phyloP scores from a whole-genome alignment of 805 yeast genomes.

The Hanseniaspora lachancei region DNA sequence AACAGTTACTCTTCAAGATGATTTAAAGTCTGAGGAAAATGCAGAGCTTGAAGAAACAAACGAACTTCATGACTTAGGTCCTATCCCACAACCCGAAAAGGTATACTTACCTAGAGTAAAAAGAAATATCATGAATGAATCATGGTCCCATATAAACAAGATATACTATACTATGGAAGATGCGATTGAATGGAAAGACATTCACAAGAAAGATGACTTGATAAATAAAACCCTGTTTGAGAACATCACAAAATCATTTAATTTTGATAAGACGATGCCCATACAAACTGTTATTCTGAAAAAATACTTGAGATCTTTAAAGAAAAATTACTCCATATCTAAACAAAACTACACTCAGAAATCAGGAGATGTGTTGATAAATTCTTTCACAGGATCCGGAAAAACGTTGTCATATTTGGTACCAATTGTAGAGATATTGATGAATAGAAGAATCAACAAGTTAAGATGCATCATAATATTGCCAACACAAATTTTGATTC shows the following conservation, averaged over 20 bases:
- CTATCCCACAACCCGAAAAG: slow-evolving; percentile 69
- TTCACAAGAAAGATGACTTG: slow-evolving; percentile 11
- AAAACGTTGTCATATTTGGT: slow-evolving; percentile 80
- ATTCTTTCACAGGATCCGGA: slow-evolving; percentile 94
- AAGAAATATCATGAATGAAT: slow-evolving; percentile 22
- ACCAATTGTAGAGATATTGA: slow-evolving; percentile 64
- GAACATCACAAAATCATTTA: slow-evolving; percentile 25
- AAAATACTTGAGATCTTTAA: slow-evolving; percentile 21
- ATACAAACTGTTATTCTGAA: slow-evolving; percentile 25
- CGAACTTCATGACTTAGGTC: slow-evolving; percentile 39
- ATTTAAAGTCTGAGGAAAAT: slow-evolving; percentile 12
- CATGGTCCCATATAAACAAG: slow-evolving; percentile 24
- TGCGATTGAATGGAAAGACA: slow-evolving; percentile 18
- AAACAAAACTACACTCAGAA: slow-evolving; percentile 37
- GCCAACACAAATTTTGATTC: slow-evolving; percentile 79
- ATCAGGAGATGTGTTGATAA: slow-evolving; percentile 68
- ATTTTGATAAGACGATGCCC: slow-evolving; percentile 22
- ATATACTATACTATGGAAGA: slow-evolving; percentile 17
- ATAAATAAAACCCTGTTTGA: slow-evolving; percentile 17
- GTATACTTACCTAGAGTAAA: slow-evolving; percentile 25
- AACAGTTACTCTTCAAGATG: slow-evolving; percentile 27
- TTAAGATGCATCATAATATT: slow-evolving; percentile 66
- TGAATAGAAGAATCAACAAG: slow-evolving; percentile 52
- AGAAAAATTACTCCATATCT: slow-evolving; percentile 19
- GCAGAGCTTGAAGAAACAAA: slow-evolving; percentile 1